phyloP scores from a whole-genome alignment of 139 green algal genomes.

The Nannochloris sp. region DNA sequence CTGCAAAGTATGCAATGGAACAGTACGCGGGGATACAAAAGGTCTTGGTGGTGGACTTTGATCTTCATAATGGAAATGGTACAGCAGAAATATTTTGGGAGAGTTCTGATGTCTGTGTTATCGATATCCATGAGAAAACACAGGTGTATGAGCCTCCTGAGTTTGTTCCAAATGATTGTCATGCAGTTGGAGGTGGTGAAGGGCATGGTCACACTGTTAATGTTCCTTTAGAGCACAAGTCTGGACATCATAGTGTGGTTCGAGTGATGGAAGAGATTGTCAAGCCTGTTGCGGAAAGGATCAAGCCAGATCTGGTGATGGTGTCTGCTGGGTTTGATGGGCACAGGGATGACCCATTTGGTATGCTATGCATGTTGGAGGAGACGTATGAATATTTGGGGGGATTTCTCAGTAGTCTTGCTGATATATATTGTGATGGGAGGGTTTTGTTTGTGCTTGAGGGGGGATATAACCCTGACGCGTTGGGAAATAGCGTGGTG shows the following conservation, averaged over 20 bases:
- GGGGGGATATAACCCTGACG: slow-evolving; percentile 21
- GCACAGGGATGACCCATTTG: slow-evolving; percentile 3
- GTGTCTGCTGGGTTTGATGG: slow-evolving; percentile 8
- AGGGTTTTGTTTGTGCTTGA: slow-evolving; percentile 24
- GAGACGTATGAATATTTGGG: slow-evolving; percentile 7
- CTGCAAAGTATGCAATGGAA: slow-evolving; percentile 7
- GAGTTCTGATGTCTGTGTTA: not conserved
- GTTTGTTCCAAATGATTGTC: not conserved
- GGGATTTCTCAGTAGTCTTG: not conserved
- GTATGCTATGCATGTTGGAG: not conserved
- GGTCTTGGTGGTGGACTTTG: slow-evolving; percentile 8
- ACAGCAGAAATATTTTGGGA: slow-evolving; percentile 2
- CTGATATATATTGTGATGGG: slow-evolving; percentile 5
- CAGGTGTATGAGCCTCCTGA: slow-evolving; percentile 5
- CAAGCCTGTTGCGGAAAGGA: not conserved
- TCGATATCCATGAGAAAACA: slow-evolving; percentile 8
- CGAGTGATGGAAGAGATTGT: not conserved
- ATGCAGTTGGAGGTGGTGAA: slow-evolving; percentile 2
- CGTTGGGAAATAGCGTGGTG: slow-evolving; percentile 15
- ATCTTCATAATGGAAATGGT: slow-evolving; percentile 16
- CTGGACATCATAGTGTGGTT: not conserved
- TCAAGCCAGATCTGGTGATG: slow-evolving; percentile 6
- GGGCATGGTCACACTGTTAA: not conserved
- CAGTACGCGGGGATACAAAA: not conserved
- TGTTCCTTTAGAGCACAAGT: slow-evolving; percentile 1